These are phyloP conservation scores for Alternaria sp. DNA, from an alignment of 2,329 filamentous ascomycete genomes.

Conservation along the genomic window DNA sequence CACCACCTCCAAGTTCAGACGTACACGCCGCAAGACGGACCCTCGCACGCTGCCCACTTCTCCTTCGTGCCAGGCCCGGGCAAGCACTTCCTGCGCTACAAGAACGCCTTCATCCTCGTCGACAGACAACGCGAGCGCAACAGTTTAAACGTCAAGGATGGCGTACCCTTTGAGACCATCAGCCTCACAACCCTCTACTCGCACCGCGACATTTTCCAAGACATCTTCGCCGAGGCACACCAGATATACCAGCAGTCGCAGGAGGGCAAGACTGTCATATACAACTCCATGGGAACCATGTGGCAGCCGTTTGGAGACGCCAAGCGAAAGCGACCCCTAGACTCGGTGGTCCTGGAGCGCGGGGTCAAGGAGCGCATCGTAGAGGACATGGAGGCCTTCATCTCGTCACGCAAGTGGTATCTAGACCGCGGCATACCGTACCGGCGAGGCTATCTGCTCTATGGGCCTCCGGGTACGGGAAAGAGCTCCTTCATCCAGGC, in stretches of 20 bases:
- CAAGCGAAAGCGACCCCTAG: constrained; percentile 83
- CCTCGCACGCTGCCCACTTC: constrained; percentile 79
- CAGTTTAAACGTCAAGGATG: constrained; percentile 78
- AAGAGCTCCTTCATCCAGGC: constrained; percentile 98
- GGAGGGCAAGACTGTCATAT: constrained; percentile 93
- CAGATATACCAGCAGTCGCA: constrained; percentile 78
- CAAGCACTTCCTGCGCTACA: constrained; percentile 84
- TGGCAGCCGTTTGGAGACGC: constrained; percentile 88
- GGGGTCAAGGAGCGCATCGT: constrained; percentile 85
- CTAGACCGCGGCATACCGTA: constrained; percentile 95
- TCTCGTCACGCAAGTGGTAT: constrained; percentile 84
- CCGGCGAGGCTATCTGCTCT: constrained; percentile 84
- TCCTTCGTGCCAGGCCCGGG: constrained; percentile 91
- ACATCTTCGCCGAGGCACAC: constrained; percentile 88
- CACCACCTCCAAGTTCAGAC: constrained; percentile 72
- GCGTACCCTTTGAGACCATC: constrained; percentile 92
- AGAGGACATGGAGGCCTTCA: constrained; percentile 81
- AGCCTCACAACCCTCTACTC: constrained; percentile 91
- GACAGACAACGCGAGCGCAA: constrained; percentile 83
- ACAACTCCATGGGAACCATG: constrained; percentile 81
- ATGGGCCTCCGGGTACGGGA: constrained; percentile 88
- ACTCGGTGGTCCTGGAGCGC: constrained; percentile 84
- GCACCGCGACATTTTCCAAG: constrained; percentile 87
- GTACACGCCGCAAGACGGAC: constrained; percentile 69
- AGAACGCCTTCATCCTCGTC: constrained; percentile 85